These are phyloP conservation scores for Silene conica DNA, from an alignment of 148 eudicot genomes.

Conservation along the genomic window DNA sequence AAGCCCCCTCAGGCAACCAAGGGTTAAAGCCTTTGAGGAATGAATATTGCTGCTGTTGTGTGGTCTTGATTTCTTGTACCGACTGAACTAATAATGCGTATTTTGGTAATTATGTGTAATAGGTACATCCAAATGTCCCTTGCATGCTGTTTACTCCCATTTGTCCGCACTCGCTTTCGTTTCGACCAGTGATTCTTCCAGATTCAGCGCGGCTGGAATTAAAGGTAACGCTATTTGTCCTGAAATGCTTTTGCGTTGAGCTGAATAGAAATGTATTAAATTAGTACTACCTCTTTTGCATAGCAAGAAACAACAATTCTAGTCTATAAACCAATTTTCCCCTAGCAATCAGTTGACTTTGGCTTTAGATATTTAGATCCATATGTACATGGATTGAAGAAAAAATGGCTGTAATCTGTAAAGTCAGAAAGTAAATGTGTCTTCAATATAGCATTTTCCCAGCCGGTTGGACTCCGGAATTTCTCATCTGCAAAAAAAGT, in stretches of 20 bases:
- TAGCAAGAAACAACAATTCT: no score
- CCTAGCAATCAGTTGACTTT: no score
- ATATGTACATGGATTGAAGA: no score
- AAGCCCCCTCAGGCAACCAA: no score
- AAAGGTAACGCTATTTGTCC: conserved; percentile 46
- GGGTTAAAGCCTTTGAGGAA: background rate
- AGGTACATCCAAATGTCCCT: conserved; percentile 99
- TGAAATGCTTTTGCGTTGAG: background rate
- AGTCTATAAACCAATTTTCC: no score
- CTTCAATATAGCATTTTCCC: no score
- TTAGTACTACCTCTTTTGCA: background rate
- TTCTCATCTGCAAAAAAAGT: no score
- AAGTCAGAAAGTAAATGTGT: no score
- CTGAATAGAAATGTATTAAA: background rate
- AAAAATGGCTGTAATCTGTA: no score
- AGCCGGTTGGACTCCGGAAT: no score
- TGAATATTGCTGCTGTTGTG: background rate
- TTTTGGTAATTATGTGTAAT: conserved; percentile 22
- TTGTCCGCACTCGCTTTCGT: conserved; percentile 97
- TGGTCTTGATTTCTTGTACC: background rate
- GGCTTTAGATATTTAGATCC: no score
- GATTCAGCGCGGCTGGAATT: conserved; percentile 91
- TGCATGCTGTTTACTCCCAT: conserved; percentile 99
- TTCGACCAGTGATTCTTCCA: conserved; percentile 98
- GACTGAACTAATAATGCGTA: conserved; percentile 9